These are phyloP conservation scores for Boletus rubropictus DNA, from an alignment of 768 basidiomycete genomes.

Conservation along the genomic window DNA sequence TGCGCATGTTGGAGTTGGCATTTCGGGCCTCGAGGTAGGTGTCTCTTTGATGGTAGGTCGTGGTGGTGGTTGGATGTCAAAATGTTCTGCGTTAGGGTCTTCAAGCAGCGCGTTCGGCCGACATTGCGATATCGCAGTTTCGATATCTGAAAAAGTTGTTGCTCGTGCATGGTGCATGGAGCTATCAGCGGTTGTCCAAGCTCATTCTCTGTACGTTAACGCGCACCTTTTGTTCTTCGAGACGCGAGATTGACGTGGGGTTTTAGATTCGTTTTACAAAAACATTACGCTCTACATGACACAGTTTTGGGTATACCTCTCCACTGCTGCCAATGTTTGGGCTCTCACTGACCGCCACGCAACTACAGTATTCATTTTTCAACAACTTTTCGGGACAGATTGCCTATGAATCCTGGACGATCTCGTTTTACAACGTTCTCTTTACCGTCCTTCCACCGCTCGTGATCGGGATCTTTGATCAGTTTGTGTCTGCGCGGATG, in stretches of 20 bases:
- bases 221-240: neutral
- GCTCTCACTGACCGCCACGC: neutral
- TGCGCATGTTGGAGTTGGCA: conserved; percentile 95
- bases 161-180: conserved; percentile 98
- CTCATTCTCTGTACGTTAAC: conserved; percentile 80
- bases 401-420: conserved; percentile 97
- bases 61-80: neutral
- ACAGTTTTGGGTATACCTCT: conserved; percentile 81
- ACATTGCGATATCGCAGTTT: conserved; percentile 98
- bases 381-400: conserved; percentile 99
- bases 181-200: conserved; percentile 91
- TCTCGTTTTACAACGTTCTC: conserved; percentile 93
- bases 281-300: conserved; percentile 99
- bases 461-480: conserved; percentile 97
- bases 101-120: conserved; percentile 96
- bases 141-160: conserved; percentile 90
- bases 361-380: conserved; percentile 91
- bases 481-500: conserved; percentile 95
- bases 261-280: conserved; percentile 93
- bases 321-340: no score
- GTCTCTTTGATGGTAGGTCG: neutral
- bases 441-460: conserved; percentile 95
- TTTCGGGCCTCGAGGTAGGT: conserved; percentile 90
- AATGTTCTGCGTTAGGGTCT: conserved; percentile 56
- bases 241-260: conserved; percentile 9